Percentiles rank a stretch among this genome's conserved stretches.
Conservation (phyloP, 176 grass and related monocot species). For the Phyllostachys edulis region DNA sequence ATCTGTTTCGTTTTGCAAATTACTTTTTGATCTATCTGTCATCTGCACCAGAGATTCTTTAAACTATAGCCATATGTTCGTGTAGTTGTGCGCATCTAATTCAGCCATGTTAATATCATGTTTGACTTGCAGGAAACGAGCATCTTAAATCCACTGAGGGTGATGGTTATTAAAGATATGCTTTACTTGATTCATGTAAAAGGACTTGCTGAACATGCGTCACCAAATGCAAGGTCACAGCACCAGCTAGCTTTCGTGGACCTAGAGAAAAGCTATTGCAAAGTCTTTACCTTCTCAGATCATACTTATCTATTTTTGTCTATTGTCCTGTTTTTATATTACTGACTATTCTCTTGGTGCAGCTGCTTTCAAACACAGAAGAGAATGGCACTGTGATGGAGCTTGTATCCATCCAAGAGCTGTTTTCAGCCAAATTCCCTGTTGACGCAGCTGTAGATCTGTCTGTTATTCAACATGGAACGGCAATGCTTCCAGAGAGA, state of each 20-base stretch:
- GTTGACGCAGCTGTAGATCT: slow-evolving; percentile 31
- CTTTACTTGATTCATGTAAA: slow-evolving; percentile 67
- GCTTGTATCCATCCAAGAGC: slow-evolving; percentile 56
- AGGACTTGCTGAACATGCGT: slow-evolving; percentile 68
- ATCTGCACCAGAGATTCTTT: neutral
- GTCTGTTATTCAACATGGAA: slow-evolving; percentile 3
- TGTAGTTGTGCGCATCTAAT: neutral
- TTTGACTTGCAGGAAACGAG: slow-evolving; percentile 52
- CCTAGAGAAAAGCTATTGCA: slow-evolving; percentile 53
- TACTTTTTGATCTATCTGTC: neutral
- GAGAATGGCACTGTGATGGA: slow-evolving; percentile 43
- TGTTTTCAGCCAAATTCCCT: slow-evolving; percentile 62
- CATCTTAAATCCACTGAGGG: slow-evolving; percentile 60
- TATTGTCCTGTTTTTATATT: neutral
- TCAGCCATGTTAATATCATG: slow-evolving; percentile 7
- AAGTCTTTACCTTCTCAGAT: slow-evolving; percentile 43
- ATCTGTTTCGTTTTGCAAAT: neutral
- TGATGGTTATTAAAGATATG: slow-evolving; percentile 82
- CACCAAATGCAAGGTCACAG: slow-evolving; percentile 45
- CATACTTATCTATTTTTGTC: neutral
- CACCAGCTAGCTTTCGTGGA: slow-evolving; percentile 66
- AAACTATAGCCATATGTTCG: neutral
- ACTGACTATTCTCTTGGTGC: slow-evolving; percentile 35
- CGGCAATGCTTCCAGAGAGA: slow-evolving; percentile 24
- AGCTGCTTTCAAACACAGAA: slow-evolving; percentile 52